phyloP scores from a whole-genome alignment of 306 rosid genomes.

The Pyrus betulifolia region DNA sequence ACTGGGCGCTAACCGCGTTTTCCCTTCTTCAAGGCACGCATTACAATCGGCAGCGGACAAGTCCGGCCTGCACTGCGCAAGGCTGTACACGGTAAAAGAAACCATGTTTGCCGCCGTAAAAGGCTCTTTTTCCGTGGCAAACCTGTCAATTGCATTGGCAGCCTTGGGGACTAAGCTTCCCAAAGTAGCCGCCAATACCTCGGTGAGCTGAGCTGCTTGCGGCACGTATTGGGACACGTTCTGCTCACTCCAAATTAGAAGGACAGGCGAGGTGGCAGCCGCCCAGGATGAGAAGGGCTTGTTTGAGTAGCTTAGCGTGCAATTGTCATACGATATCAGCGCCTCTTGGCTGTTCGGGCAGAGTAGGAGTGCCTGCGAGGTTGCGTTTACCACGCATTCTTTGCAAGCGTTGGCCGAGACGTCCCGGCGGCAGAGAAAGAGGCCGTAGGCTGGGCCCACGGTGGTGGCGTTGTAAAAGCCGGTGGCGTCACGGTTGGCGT shows the following conservation, averaged over 20 bases:
- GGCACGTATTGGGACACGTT: neutral
- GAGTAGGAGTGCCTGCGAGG: neutral
- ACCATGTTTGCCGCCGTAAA: neutral
- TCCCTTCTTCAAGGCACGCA: neutral
- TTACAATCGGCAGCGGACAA: constrained; percentile 3
- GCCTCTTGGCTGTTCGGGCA: constrained; percentile 37
- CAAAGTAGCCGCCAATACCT: neutral
- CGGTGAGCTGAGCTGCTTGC: neutral
- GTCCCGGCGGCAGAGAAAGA: constrained; percentile 12
- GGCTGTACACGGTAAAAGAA: neutral
- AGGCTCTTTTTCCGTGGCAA: neutral
- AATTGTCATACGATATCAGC: constrained; percentile 40
- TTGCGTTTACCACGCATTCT: constrained; percentile 30
- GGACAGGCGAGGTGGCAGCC: neutral
- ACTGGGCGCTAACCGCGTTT: neutral
- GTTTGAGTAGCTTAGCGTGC: constrained; percentile 43
- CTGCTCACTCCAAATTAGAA: neutral
- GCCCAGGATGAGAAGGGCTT: constrained; percentile 12
- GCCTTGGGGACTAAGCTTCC: neutral
- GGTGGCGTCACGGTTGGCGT: neutral
- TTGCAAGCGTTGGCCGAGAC: constrained; percentile 4
- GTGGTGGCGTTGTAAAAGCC: constrained; percentile 3
- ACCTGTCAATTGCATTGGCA: neutral
- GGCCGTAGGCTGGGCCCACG: neutral
- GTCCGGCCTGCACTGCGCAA: constrained; percentile 25